Evolutionary conservation across 805 yeast species (phyloP).

Genomic region (Saturnispora serradocipensis): DNA sequence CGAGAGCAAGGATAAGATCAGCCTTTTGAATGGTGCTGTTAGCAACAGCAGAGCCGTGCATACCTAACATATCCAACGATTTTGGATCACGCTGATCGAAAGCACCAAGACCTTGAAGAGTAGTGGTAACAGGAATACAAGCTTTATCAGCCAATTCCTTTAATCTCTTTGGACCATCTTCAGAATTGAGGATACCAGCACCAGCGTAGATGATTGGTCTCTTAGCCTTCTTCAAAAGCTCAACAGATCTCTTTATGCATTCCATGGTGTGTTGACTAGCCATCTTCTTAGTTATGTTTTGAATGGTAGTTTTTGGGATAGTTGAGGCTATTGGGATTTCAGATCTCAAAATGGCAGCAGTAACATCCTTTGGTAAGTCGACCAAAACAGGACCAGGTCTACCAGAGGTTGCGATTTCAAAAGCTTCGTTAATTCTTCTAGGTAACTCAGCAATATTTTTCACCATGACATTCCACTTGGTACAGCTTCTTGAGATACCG

Average conservation of each 20-base stretch:
- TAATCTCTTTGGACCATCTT: slow-evolving; percentile 69
- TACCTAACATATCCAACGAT: slow-evolving; percentile 92
- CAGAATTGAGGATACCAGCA: slow-evolving; percentile 74
- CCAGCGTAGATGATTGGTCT: slow-evolving; percentile 88
- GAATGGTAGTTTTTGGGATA: slow-evolving; percentile 64
- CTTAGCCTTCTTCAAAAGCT: slow-evolving; percentile 70
- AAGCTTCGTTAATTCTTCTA: slow-evolving; percentile 92
- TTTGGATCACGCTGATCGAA: slow-evolving; percentile 88
- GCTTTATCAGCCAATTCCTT: slow-evolving; percentile 87
- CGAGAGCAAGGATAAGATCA: slow-evolving; percentile 86
- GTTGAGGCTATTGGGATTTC: slow-evolving; percentile 78
- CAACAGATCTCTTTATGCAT: slow-evolving; percentile 70
- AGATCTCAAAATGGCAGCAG: slow-evolving; percentile 78
- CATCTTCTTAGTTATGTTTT: slow-evolving; percentile 58
- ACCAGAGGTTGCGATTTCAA: slow-evolving; percentile 91
- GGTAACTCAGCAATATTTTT: slow-evolving; percentile 91
- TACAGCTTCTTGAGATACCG: slow-evolving; percentile 94
- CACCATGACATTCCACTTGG: slow-evolving; percentile 99
- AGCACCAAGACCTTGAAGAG: slow-evolving; percentile 89
- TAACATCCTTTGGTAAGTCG: slow-evolving; percentile 96
- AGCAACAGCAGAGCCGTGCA: slow-evolving; percentile 97
- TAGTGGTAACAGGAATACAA: slow-evolving; percentile 90
- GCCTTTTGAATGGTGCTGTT: slow-evolving; percentile 91
- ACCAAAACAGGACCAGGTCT: slow-evolving; percentile 98
- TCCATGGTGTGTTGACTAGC: slow-evolving; percentile 66